phyloP scores from a whole-genome alignment of 495 filamentous ascomycete genomes.

The Talaromyces adpressus region DNA sequence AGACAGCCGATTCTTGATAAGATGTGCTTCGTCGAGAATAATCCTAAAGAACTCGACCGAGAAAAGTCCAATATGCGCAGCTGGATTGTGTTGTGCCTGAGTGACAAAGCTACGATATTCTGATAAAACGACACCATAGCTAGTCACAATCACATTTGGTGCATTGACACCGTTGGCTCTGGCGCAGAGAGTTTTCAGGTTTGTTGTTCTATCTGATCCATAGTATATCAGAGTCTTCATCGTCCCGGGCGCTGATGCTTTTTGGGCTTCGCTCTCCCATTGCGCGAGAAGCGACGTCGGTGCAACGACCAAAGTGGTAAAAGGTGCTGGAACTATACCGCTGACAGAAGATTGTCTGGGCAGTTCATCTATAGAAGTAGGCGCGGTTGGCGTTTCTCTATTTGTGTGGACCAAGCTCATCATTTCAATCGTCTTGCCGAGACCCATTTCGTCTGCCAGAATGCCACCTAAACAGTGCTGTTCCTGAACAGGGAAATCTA shows the following conservation, averaged over 20 bases:
- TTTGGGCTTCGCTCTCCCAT: conserved; percentile 92
- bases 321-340: conserved; percentile 61
- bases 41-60: conserved; percentile 88
- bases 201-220: conserved; percentile 70
- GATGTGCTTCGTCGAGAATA: conserved; percentile 92
- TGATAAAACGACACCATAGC: conserved; percentile 85
- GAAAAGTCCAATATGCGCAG: conserved; percentile 67
- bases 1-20: conserved; percentile 82
- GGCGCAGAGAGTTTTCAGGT: conserved; percentile 71
- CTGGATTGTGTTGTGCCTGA: conserved; percentile 45
- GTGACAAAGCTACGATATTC: conserved; percentile 70
- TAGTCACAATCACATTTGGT: conserved; percentile 90
- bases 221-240: conserved; percentile 87
- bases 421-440: conserved; percentile 98
- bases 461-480: conserved; percentile 93
- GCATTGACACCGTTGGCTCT: conserved; percentile 64
- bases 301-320: conserved; percentile 89
- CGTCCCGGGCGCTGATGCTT: conserved; percentile 73
- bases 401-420: conserved; percentile 85
- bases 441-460: conserved; percentile 84
- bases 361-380: conserved; percentile 20
- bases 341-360: conserved; percentile 52
- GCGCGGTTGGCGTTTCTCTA: conserved; percentile 46
- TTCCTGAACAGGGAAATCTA: conserved; percentile 87
- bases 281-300: conserved; percentile 91